A percentile compares a stretch with the other conserved stretches of the same genome.
Conservation (phyloP, 1,139 yeast species). For the Maudiozyma humilis region DNA sequence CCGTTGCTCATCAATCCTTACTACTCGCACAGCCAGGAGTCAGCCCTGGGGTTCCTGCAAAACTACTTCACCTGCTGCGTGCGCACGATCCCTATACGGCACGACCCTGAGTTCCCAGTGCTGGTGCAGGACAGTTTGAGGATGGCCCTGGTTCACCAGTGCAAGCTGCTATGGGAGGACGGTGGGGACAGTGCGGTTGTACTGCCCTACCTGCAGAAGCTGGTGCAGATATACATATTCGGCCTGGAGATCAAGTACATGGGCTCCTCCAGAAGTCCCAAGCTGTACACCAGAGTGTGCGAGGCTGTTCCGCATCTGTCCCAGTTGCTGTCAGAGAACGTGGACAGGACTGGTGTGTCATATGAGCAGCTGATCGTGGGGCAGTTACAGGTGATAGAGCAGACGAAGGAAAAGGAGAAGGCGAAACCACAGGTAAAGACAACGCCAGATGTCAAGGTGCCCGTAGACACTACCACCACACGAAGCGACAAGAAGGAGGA, state of each 20-base stretch:
- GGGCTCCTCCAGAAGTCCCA: conserved; percentile 9
- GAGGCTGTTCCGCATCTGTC: conserved; percentile 12
- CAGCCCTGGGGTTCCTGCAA: conserved; percentile 7
- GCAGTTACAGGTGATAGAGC: too few relatives aligned
- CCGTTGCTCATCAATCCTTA: not conserved
- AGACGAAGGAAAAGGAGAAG: not conserved
- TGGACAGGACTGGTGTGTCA: conserved; percentile 6
- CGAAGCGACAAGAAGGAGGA: too few relatives aligned
- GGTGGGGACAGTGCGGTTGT: not conserved
- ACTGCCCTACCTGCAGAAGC: conserved; percentile 9
- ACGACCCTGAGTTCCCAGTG: not conserved
- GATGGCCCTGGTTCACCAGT: conserved; percentile 5
- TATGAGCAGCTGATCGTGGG: conserved; percentile 9
- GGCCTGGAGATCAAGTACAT: conserved; percentile 13
- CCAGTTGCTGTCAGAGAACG: not conserved
- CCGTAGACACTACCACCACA: not conserved
- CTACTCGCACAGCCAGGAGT: not conserved
- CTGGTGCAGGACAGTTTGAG: conserved; percentile 4
- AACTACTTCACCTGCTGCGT: conserved; percentile 16
- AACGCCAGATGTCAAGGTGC: not conserved
- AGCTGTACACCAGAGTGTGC: conserved; percentile 15
- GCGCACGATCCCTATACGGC: conserved; percentile 8
- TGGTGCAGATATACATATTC: conserved; percentile 19
- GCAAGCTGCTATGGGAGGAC: conserved; percentile 1
- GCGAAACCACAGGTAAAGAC: not conserved